Percentiles rank a stretch among this genome's conserved stretches.
phyloP scores from a whole-genome alignment of 345 rosid genomes.

The Adansonia digitata region DNA sequence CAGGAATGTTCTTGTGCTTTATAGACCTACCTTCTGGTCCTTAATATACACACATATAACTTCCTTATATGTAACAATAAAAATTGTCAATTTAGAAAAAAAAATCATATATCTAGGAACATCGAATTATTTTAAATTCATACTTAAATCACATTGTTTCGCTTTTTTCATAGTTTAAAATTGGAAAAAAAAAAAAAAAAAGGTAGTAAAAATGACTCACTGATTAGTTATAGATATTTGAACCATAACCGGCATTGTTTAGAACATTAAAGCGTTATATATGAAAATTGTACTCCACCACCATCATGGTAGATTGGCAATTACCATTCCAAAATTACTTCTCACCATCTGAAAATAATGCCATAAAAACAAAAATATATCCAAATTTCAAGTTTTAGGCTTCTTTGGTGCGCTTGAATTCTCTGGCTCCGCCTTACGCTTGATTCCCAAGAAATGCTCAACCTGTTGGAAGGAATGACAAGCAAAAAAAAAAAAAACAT shows the following conservation, averaged over 20 bases:
- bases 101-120: too few relatives aligned
- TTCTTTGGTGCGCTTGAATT: slow-evolving; percentile 46
- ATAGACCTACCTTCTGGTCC: too few relatives aligned
- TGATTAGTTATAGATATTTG: slow-evolving; percentile 11
- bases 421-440: slow-evolving; percentile 59
- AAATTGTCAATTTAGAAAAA: too few relatives aligned
- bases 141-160: slow-evolving; percentile 13
- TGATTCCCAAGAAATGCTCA: slow-evolving; percentile 92
- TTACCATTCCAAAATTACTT: background rate
- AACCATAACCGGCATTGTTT: slow-evolving; percentile 19
- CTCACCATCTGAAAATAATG: background rate
- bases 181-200: background rate
- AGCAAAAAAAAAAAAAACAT: background rate
- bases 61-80: too few relatives aligned
- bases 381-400: slow-evolving; percentile 40
- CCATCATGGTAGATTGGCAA: background rate
- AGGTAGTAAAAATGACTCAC: too few relatives aligned
- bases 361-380: background rate
- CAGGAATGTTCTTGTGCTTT: too few relatives aligned
- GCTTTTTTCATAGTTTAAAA: slow-evolving; percentile 28
- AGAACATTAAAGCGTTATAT: background rate
- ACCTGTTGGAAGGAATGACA: slow-evolving; percentile 39
- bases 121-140: too few relatives aligned
- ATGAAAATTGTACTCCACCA: background rate
- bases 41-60: too few relatives aligned